phyloP scores from a whole-genome alignment of 208 protist species.

The Leishmania amazonensis region DNA sequence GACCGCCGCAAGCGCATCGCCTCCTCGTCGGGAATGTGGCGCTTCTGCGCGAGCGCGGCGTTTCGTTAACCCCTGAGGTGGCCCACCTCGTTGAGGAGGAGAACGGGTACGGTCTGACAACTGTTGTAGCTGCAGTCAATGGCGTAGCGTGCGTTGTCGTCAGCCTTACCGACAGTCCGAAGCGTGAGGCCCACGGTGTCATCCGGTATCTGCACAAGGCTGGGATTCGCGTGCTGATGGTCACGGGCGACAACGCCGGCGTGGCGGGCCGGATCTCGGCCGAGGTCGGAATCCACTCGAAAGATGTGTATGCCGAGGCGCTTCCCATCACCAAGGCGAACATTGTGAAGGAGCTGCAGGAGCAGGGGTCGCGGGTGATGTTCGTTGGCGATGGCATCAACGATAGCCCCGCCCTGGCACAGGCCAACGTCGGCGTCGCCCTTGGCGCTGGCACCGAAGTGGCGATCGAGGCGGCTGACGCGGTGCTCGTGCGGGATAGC shows the following conservation, averaged over 20 bases:
- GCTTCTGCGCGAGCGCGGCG: constrained; percentile 39
- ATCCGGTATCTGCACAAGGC: constrained; percentile 61
- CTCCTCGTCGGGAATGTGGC: constrained; percentile 86
- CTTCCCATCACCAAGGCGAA: constrained; percentile 84
- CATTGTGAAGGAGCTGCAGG: constrained; percentile 81
- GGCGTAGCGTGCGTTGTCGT: constrained; percentile 47
- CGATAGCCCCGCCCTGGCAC: constrained; percentile 86
- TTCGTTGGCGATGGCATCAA: constrained; percentile 94
- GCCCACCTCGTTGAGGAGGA: constrained; percentile 32
- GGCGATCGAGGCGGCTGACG: constrained; percentile 84
- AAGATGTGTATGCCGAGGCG: constrained; percentile 76
- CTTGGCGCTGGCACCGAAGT: constrained; percentile 86
- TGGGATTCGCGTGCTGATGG: constrained; percentile 66
- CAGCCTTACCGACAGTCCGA: constrained; percentile 84
- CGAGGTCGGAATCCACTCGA: constrained; percentile 72
- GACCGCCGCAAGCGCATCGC: constrained; percentile 9
- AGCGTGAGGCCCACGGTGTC: constrained; percentile 81
- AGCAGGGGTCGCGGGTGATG: constrained; percentile 45
- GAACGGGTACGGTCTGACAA: constrained; percentile 45
- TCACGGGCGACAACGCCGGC: constrained; percentile 81
- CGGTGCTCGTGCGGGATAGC: constrained; percentile 76
- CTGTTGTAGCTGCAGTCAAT: constrained; percentile 85
- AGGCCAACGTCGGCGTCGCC: constrained; percentile 87
- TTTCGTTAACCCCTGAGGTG: constrained; percentile 38
- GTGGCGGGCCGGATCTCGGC: constrained; percentile 66